Conservation (phyloP, 148 eudicot species). For the Heliamphora exappendiculata region DNA sequence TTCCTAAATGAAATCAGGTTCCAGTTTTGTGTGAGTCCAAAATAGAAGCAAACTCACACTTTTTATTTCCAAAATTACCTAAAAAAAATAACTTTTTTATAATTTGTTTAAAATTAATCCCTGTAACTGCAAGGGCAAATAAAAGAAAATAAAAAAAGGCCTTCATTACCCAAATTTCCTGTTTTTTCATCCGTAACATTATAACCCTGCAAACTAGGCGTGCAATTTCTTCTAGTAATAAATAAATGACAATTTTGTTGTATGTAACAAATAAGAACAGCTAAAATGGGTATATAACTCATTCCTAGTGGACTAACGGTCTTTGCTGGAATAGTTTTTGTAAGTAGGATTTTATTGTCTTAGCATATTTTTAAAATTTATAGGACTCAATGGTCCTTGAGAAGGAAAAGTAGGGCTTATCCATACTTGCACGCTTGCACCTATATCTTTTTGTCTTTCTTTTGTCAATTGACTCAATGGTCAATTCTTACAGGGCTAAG, state of each 20-base stretch:
- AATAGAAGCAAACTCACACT: too few relatives aligned
- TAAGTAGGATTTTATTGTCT: background rate
- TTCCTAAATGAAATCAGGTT: background rate
- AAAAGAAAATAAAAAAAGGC: too few relatives aligned
- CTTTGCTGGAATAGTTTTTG: background rate
- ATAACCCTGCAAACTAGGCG: too few relatives aligned
- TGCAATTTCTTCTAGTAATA: too few relatives aligned
- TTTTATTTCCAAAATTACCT: too few relatives aligned
- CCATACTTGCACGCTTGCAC: background rate
- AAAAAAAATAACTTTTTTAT: too few relatives aligned
- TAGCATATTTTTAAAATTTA: background rate
- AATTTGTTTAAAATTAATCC: too few relatives aligned
- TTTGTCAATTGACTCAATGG: background rate
- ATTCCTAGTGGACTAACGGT: background rate
- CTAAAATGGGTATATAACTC: background rate
- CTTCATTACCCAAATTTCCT: too few relatives aligned
- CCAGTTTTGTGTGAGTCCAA: too few relatives aligned
- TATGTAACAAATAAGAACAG: background rate
- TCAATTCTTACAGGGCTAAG: background rate
- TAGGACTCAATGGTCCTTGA: background rate
- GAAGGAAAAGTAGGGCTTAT: background rate
- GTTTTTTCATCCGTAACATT: too few relatives aligned
- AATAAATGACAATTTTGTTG: background rate
- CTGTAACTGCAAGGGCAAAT: too few relatives aligned
- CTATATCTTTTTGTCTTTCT: background rate